Percentiles rank a stretch among this genome's conserved stretches.
Evolutionary conservation across 192 early-diverging fungal genomes (phyloP).

Genomic region (Borealophlyctis nickersoniae): DNA sequence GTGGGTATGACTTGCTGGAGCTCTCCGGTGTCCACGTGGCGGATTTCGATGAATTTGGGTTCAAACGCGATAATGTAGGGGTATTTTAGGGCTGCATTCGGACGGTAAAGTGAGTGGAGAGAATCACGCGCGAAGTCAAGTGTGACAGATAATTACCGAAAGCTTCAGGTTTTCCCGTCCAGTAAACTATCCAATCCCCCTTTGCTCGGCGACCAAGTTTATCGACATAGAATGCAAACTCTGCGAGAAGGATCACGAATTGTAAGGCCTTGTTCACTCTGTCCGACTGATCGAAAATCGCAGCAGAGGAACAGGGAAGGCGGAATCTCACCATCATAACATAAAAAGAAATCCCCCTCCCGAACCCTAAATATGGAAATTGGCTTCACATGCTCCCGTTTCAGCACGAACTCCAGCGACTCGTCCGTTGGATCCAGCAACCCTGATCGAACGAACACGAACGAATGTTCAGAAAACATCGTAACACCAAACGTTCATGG

Average conservation of each 20-base stretch:
- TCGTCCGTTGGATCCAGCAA: conserved; percentile 82
- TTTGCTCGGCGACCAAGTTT: conserved; percentile 74
- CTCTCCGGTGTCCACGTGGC: conserved; percentile 72
- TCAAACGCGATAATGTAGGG: conserved; percentile 93
- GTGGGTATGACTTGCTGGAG: conserved; percentile 68
- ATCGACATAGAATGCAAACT: conserved; percentile 91
- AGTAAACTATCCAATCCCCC: conserved; percentile 48
- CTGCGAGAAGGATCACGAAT: conserved; percentile 37
- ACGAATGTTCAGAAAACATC: conserved; percentile 1
- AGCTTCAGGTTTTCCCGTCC: conserved; percentile 81
- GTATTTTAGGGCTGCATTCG: conserved; percentile 53
- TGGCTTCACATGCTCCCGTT: conserved; percentile 73
- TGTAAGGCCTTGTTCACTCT: no score
- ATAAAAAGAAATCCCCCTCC: conserved; percentile 78
- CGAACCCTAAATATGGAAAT: conserved; percentile 79
- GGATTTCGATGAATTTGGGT: conserved; percentile 84
- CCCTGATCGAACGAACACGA: conserved; percentile 28
- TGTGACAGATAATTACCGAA: conserved; percentile 38
- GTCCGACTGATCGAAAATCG: no score
- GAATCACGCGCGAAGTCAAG: neutral
- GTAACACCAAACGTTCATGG: neutral
- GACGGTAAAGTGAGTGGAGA: conserved; percentile 5
- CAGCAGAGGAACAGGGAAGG: no score
- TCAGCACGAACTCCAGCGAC: conserved; percentile 72
- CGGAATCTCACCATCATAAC: conserved; percentile 86